Base-by-base conservation (phyloP, 345 rosid genomes). In the Dovyalis caffra region DNA sequence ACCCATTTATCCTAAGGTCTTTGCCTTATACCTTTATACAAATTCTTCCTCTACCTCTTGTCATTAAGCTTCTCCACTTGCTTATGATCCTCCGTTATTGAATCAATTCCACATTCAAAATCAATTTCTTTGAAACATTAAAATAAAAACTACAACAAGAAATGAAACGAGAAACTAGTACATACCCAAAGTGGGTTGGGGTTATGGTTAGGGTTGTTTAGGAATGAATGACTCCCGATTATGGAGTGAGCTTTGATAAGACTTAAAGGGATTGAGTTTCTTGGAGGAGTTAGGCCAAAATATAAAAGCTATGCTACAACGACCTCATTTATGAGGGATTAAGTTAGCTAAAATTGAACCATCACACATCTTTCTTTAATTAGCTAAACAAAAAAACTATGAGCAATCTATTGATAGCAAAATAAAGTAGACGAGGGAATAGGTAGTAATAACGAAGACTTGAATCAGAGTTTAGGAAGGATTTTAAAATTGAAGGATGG, bases 1-100 rank as follows among this genome's bases (percentile, higher is more conserved):
- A 97, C 98, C 93, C 95, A 91, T 88, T 93, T 93, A 21, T 95
- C 98, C 98, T 97, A 93, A 1, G 98, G 97, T 0, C 98, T 89
- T 70, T 93, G 92, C 86, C 98, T 88, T 79, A 93, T 93, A 6
- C 98, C 98, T 64, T 94, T 85, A 86, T 89, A 93, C 57, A 87
- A 76, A 60, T 90, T 91, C 91, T 91, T 93, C 83, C 91, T 87
- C 86, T 86, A 92, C 80, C 85, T 83, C 83, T 90, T 92, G 9
- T 73, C 26, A 18, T 75, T 76, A 3, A 53, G 21, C 77, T 87
- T 86, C 85, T 82, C 88, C 28, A 34, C 81, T 31, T 8, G 83
- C 64, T 40, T 88, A 73, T 68, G 49, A 31, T 6, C 38, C 20
- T 18, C 81, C 75, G 68, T 92, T 89, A 68, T 84, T 34, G 81